These are phyloP conservation scores for Trichoderma sp. DNA, from an alignment of 2,329 filamentous ascomycete genomes.

Conservation along the genomic window DNA sequence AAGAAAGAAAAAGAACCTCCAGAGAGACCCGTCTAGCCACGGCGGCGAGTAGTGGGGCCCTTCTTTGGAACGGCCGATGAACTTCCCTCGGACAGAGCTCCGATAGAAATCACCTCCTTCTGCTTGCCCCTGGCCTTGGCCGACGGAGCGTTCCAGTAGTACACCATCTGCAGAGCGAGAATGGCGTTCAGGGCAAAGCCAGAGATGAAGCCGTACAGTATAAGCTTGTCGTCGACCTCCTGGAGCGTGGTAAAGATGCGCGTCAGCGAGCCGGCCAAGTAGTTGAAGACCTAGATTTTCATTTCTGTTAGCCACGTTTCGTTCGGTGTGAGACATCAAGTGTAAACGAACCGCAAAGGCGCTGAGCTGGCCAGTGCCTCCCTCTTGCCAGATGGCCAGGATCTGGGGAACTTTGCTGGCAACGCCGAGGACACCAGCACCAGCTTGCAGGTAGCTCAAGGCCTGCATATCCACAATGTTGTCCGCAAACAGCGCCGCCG, in stretches of 20 bases:
- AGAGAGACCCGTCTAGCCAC: conserved; percentile 33
- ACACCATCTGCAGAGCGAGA: conserved; percentile 85
- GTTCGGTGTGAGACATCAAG: background rate
- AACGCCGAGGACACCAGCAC: conserved; percentile 77
- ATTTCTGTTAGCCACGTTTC: background rate
- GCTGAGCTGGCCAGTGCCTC: conserved; percentile 90
- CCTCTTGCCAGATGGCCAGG: conserved; percentile 75
- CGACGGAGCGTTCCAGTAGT: conserved; percentile 83
- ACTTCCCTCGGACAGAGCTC: conserved; percentile 26
- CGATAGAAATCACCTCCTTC: conserved; percentile 32
- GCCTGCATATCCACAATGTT: conserved; percentile 62
- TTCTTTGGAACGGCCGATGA: conserved; percentile 39
- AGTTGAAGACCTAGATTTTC: conserved; percentile 82
- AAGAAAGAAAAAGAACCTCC: background rate
- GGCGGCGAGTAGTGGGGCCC: conserved; percentile 44
- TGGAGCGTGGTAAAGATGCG: conserved; percentile 97
- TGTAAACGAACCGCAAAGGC: conserved; percentile 71
- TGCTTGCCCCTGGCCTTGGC: conserved; percentile 45
- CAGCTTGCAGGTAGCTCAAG: conserved; percentile 76
- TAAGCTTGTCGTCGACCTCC: conserved; percentile 94
- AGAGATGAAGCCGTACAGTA: conserved; percentile 90
- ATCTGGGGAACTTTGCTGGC: conserved; percentile 96
- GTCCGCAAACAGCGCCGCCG: conserved; percentile 67
- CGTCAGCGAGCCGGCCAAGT: conserved; percentile 85
- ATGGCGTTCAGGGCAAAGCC: conserved; percentile 88